Evolutionary conservation across 129 eudicot species (phyloP), one percentile per base, ranked within the genome.

Genomic region (Chrysanthemum seticuspe): DNA sequence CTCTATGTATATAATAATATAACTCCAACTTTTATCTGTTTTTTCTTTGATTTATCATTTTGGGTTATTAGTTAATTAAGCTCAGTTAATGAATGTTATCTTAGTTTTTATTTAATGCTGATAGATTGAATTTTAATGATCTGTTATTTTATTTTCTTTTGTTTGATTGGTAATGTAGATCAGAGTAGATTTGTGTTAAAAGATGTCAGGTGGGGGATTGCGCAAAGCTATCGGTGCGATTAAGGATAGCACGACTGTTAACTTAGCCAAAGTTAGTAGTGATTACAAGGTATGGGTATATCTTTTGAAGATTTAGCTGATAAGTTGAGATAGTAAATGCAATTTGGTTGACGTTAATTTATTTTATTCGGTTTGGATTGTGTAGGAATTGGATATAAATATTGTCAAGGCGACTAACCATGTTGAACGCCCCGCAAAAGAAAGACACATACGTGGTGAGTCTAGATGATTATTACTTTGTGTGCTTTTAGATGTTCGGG

Each of bases 371-470:
- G 52, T 18, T 25, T 65, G 74, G 40, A 16, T 76, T 56, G 21
- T 34, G 6, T 64, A 94, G 98, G 98, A 94, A 55, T 81, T 94
- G 87, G 98, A 94, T 73, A 84, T 94, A 62, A 91, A 95, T 47
- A 83, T 94, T 73, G 98, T 94, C 48, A 94, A 86, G 91, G 97
- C 98, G 16, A 94, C 98, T 18, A 94, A 94, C 82, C 98, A 94
- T 74, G 96, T 86, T 54, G 99, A 94, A 71, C 92, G 96, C 31
- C 97, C 99, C 0, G 97, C 97, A 6, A 94, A 94, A 81, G 99
- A 94, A 74, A 94, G 77, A 64, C 89, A 94, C 84, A 86, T 94
- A 49, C 89, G 92, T 74, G 97, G 99, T 91, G 68, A 67, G 87
- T 70, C 57, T 48, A 36, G 44, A 36, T 36, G 2, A 36, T 36